These are phyloP conservation scores for Hordeum marinum DNA, from an alignment of 176 grass and related monocot species.

Conservation along the genomic window DNA sequence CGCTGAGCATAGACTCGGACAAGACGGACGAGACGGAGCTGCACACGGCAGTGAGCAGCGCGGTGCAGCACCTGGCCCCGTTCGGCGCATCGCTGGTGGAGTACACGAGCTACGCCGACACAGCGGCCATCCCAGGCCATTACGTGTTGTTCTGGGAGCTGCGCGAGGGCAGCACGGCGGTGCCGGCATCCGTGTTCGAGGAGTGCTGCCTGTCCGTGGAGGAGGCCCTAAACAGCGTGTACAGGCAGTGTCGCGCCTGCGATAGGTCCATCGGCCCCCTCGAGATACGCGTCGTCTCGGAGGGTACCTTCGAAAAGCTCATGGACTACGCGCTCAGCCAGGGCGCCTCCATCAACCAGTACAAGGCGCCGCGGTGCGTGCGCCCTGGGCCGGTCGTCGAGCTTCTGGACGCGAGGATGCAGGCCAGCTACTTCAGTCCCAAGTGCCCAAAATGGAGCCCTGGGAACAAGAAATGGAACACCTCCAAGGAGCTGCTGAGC, in stretches of 20 bases:
- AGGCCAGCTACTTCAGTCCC: constrained; percentile 72
- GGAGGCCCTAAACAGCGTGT: constrained; percentile 88
- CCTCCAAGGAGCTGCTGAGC: constrained; percentile 4
- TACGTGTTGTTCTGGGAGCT: constrained; percentile 98
- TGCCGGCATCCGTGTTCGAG: constrained; percentile 82
- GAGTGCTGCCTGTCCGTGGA: constrained; percentile 93
- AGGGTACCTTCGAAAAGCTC: constrained; percentile 97
- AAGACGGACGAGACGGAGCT: constrained; percentile 99
- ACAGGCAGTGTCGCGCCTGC: constrained; percentile 75
- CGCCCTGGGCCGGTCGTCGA: constrained; percentile 65
- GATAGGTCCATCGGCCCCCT: constrained; percentile 84
- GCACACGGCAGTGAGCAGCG: constrained; percentile 68
- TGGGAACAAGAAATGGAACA: constrained; percentile 72
- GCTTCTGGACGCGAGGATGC: constrained; percentile 69
- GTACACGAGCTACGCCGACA: constrained; percentile 92
- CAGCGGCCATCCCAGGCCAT: constrained; percentile 71
- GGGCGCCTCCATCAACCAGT: constrained; percentile 96
- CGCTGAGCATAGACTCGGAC: constrained; percentile 84
- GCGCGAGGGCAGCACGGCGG: constrained; percentile 41
- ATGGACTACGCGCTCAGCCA: constrained; percentile 97
- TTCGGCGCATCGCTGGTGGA: constrained; percentile 81
- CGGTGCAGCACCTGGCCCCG: constrained; percentile 65
- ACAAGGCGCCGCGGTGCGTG: constrained; percentile 96
- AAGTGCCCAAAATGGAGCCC: constrained; percentile 90
- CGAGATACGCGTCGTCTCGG: constrained; percentile 80